phyloP scores from a whole-genome alignment of 2,329 filamentous ascomycete genomes.

The Colletotrichum chlorophyti region DNA sequence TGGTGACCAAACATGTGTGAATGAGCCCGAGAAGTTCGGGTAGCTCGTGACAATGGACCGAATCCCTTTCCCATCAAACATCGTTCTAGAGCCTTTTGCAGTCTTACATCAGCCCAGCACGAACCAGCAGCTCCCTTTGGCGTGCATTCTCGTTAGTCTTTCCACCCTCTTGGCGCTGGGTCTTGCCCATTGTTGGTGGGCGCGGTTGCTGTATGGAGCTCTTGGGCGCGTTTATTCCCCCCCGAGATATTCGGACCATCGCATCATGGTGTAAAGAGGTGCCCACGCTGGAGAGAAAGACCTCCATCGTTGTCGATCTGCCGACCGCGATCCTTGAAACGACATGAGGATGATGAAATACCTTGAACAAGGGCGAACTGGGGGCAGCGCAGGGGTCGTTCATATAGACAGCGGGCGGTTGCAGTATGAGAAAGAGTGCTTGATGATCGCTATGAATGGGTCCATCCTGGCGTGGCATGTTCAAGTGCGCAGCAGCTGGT shows the following conservation, averaged over 20 bases:
- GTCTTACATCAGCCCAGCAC: too few relatives aligned
- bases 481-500: background rate
- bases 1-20: slow-evolving; percentile 14
- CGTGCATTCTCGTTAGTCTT: background rate
- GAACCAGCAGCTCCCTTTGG: too few relatives aligned
- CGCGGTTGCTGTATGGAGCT: background rate
- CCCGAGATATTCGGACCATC: slow-evolving; percentile 1
- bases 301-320: background rate
- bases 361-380: background rate
- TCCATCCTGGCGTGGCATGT: too few relatives aligned
- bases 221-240: background rate
- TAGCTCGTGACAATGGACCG: slow-evolving; percentile 6
- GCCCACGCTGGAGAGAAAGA: background rate
- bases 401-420: background rate
- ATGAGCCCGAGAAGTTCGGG: slow-evolving; percentile 20
- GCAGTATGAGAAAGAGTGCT: slow-evolving; percentile 10
- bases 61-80: background rate
- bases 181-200: background rate
- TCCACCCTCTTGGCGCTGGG: slow-evolving; percentile 6
- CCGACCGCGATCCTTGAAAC: slow-evolving; percentile 18
- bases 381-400: slow-evolving; percentile 3
- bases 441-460: too few relatives aligned
- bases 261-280: background rate
- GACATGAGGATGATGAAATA: slow-evolving; percentile 11
- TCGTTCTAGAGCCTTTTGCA: background rate